phyloP scores from a whole-genome alignment of 805 yeast species.

The Wickerhamomyces rabaulensis region DNA sequence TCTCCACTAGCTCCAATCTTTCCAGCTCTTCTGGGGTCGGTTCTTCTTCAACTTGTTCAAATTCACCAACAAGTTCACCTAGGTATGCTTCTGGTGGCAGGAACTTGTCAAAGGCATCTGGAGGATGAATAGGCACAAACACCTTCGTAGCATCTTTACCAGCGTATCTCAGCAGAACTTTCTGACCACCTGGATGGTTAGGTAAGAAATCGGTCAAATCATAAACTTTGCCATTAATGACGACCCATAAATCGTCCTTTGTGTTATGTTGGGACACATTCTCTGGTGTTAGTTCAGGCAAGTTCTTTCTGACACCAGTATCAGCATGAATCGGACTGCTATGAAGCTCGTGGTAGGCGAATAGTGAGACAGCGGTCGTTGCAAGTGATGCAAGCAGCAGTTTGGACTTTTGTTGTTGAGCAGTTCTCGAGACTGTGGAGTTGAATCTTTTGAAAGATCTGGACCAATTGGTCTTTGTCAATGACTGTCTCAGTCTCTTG shows the following conservation, averaged over 20 bases:
- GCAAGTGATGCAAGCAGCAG: not conserved
- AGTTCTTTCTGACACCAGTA: not conserved
- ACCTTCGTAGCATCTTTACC: constrained; percentile 80
- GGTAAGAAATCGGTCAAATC: constrained; percentile 69
- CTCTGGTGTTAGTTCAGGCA: constrained; percentile 21
- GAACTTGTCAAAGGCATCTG: constrained; percentile 70
- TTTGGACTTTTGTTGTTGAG: not conserved
- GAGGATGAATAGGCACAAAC: constrained; percentile 86
- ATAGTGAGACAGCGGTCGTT: not conserved
- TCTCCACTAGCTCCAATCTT: constrained; percentile 36
- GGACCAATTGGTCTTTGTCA: not conserved
- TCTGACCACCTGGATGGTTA: constrained; percentile 78
- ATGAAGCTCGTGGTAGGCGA: not conserved
- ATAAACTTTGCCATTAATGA: constrained; percentile 72
- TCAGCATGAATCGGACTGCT: not conserved
- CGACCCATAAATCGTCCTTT: constrained; percentile 74
- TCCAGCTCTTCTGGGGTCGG: constrained; percentile 32
- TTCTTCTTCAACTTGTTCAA: constrained; percentile 32
- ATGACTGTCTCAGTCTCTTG: not conserved
- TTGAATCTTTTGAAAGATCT: not conserved
- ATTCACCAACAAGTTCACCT: constrained; percentile 44
- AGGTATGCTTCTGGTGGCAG: constrained; percentile 55
- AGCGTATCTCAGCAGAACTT: constrained; percentile 74
- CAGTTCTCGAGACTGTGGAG: not conserved
- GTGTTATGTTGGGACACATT: constrained; percentile 26